Evolutionary conservation across 2,329 filamentous ascomycete genomes (phyloP).

Genomic region (Colletotrichum salicis): DNA sequence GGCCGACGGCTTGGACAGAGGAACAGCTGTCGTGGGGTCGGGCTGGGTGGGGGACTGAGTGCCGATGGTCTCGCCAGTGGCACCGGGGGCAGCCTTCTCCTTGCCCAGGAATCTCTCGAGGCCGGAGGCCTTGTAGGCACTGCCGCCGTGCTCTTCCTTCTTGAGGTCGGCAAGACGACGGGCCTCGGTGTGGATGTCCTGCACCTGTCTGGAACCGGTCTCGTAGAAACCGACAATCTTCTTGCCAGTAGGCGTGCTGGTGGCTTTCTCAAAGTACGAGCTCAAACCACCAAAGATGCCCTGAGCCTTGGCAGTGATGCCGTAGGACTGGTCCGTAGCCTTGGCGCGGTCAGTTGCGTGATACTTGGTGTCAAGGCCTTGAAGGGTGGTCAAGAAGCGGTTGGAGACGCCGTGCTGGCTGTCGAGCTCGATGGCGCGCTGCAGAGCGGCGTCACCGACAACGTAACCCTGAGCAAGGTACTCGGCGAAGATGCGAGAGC

Average conservation of each 20-base stretch:
- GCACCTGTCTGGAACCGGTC: constrained; percentile 85
- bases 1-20: constrained; percentile 35
- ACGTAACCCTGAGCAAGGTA: constrained; percentile 96
- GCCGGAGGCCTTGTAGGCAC: constrained; percentile 68
- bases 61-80: constrained; percentile 56
- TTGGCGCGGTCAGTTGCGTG: constrained; percentile 88
- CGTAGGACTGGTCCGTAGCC: constrained; percentile 85
- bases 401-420: constrained; percentile 85
- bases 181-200: constrained; percentile 94
- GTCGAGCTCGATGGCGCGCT: constrained; percentile 88
- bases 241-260: constrained; percentile 86
- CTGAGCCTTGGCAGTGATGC: constrained; percentile 78
- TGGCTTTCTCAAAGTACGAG: constrained; percentile 95
- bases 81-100: constrained; percentile 66
- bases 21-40: constrained; percentile 30
- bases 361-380: constrained; percentile 84
- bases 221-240: constrained; percentile 90
- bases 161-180: constrained; percentile 89
- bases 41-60: constrained; percentile 34
- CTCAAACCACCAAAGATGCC: constrained; percentile 72
- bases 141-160: constrained; percentile 70
- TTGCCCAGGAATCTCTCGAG: constrained; percentile 68
- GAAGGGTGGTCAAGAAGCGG: constrained; percentile 81
- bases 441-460: constrained; percentile 78
- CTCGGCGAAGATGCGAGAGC: constrained; percentile 91